phyloP scores from a whole-genome alignment of 176 grass and related monocot genomes.

The bread wheat (Triticum aestivum) region DNA sequence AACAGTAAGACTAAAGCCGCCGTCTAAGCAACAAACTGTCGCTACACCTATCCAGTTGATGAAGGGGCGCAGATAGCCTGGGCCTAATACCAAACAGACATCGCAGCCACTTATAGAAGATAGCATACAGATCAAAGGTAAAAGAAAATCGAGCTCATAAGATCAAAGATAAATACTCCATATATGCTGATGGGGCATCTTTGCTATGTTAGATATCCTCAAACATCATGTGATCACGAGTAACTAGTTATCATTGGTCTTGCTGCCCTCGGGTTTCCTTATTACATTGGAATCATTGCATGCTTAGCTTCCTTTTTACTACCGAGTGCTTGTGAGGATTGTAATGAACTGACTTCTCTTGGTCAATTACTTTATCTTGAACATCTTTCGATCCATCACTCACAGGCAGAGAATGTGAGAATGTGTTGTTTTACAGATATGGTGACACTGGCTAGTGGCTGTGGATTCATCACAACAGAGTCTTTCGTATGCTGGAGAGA shows the following conservation, averaged over 20 bases:
- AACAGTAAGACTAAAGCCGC: too few relatives aligned
- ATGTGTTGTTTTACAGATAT: not conserved
- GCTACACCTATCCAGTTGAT: too few relatives aligned
- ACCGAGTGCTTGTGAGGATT: not conserved
- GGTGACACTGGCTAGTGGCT: not conserved
- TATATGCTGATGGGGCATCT: not conserved
- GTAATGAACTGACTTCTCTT: not conserved
- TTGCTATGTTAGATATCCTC: not conserved
- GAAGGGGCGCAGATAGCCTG: too few relatives aligned
- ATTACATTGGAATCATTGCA: not conserved
- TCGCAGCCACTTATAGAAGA: not conserved
- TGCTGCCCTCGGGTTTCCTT: not conserved
- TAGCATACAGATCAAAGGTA: not conserved
- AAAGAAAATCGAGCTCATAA: not conserved
- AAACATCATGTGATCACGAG: not conserved
- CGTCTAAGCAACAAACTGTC: too few relatives aligned
- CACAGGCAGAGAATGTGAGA: not conserved
- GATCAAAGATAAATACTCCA: not conserved
- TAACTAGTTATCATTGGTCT: not conserved
- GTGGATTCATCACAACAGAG: not conserved
- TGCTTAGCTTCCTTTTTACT: not conserved
- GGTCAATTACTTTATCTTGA: not conserved
- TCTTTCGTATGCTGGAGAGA: not conserved
- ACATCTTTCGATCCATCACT: not conserved
- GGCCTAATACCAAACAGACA: too few relatives aligned